Percentiles rank a stretch among this genome's conserved stretches.
Evolutionary conservation across 371 early-diverging fungal genomes (phyloP).

Genomic region (Circinella umbellata): DNA sequence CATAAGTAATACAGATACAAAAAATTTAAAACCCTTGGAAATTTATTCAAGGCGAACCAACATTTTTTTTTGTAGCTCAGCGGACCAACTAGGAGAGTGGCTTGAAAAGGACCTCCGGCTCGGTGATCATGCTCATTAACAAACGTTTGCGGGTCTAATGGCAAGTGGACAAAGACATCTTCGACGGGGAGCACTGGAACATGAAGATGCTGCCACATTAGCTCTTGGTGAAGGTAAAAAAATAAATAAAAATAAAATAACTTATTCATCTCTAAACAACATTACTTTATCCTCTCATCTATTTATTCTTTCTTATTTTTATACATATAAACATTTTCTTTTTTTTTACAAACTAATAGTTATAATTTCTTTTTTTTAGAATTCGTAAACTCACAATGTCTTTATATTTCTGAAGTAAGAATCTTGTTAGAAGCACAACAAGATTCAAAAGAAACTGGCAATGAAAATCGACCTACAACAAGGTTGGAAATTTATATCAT

Average conservation of each 20-base stretch:
- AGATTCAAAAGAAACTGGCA: conserved; percentile 41
- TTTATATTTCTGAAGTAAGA: conserved; percentile 86
- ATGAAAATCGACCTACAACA: conserved; percentile 41
- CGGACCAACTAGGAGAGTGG: not conserved
- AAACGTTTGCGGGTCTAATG: conserved; percentile 12
- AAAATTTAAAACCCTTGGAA: too few relatives aligned
- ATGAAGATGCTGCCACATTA: conserved; percentile 76
- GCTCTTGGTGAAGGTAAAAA: conserved; percentile 75
- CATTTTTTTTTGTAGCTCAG: too few relatives aligned
- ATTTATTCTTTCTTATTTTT: not conserved
- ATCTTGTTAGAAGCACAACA: conserved; percentile 79
- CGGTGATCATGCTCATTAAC: too few relatives aligned
- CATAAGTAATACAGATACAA: too few relatives aligned
- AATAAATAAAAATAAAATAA: too few relatives aligned
- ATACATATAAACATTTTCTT: not conserved
- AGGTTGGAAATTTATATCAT: conserved; percentile 30
- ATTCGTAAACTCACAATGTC: conserved; percentile 80
- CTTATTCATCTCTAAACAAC: not conserved
- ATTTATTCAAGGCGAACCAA: too few relatives aligned
- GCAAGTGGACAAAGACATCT: conserved; percentile 49
- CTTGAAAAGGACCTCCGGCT: not conserved
- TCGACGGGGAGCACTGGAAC: conserved; percentile 63
- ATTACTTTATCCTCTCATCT: too few relatives aligned
- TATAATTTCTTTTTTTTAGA: conserved; percentile 43
- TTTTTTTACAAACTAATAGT: not conserved